Conservation (phyloP, 2,329 filamentous ascomycete species). For the Phaeosphaeriaceae sp. region DNA sequence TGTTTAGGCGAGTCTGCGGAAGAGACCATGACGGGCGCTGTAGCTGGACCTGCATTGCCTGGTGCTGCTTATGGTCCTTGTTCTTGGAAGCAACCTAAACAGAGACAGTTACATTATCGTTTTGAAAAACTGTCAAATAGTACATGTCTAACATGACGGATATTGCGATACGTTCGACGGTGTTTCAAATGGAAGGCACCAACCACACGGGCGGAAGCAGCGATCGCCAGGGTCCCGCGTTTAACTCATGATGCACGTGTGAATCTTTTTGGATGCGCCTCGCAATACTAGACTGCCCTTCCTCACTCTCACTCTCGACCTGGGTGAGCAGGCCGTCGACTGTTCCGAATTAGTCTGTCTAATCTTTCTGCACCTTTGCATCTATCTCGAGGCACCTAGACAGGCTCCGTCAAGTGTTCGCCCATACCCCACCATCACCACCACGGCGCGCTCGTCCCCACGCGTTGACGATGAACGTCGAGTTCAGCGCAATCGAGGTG, state of each 20-base stretch:
- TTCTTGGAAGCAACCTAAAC: neutral
- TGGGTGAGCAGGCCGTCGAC: conserved; percentile 39
- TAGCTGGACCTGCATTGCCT: neutral
- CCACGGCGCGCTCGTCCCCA: conserved; percentile 3
- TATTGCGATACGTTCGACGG: neutral
- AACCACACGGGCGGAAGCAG: neutral
- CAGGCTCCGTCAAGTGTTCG: neutral
- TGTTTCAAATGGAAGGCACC: neutral
- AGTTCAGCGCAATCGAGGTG: conserved; percentile 69
- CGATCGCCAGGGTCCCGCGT: conserved; percentile 11
- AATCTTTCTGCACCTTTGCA: neutral
- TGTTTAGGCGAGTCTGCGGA: conserved; percentile 10
- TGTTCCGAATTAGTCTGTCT: neutral
- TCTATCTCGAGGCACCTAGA: neutral
- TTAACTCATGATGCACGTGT: conserved; percentile 13
- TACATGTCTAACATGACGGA: neutral
- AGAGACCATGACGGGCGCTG: neutral
- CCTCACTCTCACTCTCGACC: conserved; percentile 17
- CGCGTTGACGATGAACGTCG: conserved; percentile 35
- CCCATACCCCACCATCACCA: conserved; percentile 25
- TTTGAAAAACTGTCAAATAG: neutral
- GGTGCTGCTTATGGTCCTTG: neutral
- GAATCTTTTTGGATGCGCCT: conserved; percentile 24
- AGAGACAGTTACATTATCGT: neutral
- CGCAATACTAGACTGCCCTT: too few relatives aligned